These are phyloP conservation scores for Pichia eremophila DNA, from an alignment of 805 yeast genomes.

Conservation along the genomic window DNA sequence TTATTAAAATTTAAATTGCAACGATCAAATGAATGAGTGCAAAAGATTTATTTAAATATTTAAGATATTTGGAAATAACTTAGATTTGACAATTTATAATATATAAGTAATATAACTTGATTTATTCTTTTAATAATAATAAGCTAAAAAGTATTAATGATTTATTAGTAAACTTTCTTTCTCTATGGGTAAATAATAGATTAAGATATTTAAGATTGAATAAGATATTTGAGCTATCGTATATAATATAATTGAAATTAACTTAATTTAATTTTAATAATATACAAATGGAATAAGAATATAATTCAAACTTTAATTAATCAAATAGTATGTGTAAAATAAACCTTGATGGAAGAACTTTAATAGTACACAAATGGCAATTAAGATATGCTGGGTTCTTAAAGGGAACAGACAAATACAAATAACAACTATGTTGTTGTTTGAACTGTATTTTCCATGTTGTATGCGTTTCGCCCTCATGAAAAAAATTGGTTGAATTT, in stretches of 20 bases:
- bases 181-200: neutral
- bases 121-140: neutral
- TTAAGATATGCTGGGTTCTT: conserved; percentile 1
- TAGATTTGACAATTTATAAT: too few relatives aligned
- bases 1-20: conserved; percentile 10
- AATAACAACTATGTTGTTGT: neutral
- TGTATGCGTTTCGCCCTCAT: conserved; percentile 2
- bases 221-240: neutral
- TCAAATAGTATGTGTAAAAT: conserved; percentile 1
- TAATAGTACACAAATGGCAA: conserved; percentile 7
- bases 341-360: conserved; percentile 1
- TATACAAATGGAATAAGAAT: neutral
- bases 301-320: conserved; percentile 1
- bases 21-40: conserved; percentile 27
- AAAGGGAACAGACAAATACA: neutral
- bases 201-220: neutral
- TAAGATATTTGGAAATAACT: too few relatives aligned
- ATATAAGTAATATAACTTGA: too few relatives aligned
- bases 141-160: neutral
- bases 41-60: conserved; percentile 4
- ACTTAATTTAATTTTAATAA: neutral
- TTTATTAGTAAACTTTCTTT: neutral
- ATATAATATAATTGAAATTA: neutral
- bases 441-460: neutral
- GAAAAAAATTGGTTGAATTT: neutral